A percentile compares a stretch with the other conserved stretches of the same genome.
phyloP scores from a whole-genome alignment of 1,139 yeast species.

The Lodderomyces theae region DNA sequence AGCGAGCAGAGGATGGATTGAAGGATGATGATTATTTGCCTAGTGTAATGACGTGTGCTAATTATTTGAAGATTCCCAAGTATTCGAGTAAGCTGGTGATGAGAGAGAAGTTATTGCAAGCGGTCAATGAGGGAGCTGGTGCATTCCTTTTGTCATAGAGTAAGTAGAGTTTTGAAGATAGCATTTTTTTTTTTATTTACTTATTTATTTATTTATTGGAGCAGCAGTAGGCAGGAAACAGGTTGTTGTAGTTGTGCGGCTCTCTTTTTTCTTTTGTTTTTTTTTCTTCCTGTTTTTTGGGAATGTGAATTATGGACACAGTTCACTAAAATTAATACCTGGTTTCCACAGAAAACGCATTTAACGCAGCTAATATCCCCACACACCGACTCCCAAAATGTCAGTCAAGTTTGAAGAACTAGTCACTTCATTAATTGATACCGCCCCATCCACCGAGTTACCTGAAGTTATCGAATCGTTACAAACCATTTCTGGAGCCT shows the following conservation, averaged over 20 bases:
- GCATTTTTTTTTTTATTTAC: no score
- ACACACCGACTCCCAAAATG: conserved; percentile 9
- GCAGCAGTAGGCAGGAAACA: no score
- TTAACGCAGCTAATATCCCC: no score
- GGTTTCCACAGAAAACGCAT: no score
- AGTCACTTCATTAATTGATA: conserved; percentile 32
- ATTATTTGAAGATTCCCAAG: conserved; percentile 84
- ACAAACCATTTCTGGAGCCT: conserved; percentile 7
- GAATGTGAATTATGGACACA: no score
- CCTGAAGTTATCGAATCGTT: conserved; percentile 28
- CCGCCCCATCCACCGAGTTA: conserved; percentile 46
- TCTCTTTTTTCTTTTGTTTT: neutral
- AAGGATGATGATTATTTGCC: conserved; percentile 85
- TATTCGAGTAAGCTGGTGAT: conserved; percentile 65
- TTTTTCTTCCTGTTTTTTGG: no score
- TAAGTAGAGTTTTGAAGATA: no score
- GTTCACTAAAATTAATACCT: no score
- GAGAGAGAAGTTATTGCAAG: conserved; percentile 57
- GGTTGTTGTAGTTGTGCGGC: neutral
- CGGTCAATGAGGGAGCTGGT: conserved; percentile 85
- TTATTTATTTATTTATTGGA: no score
- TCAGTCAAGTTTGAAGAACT: conserved; percentile 26
- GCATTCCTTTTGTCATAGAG: conserved; percentile 72
- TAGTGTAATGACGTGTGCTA: conserved; percentile 98
- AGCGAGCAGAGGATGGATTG: conserved; percentile 65